phyloP scores from a whole-genome alignment of 2,329 filamentous ascomycete species.

The Scytalidium sp. region DNA sequence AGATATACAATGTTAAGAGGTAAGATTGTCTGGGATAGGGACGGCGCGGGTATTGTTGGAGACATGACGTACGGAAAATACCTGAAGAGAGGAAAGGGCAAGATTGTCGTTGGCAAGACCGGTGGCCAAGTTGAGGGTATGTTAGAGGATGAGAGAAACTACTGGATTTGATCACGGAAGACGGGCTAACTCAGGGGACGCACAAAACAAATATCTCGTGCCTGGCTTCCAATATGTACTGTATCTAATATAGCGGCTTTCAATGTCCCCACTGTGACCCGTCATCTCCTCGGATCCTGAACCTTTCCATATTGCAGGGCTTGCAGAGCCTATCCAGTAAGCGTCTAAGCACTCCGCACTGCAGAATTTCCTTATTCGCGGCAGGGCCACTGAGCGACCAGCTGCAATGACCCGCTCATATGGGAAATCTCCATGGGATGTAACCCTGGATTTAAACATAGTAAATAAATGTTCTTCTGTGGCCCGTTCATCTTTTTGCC shows the following conservation, averaged over 20 bases:
- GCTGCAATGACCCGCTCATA: neutral
- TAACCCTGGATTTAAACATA: neutral
- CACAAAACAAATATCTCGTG: too few species aligned
- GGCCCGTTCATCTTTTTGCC: neutral
- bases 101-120: conserved; percentile 16
- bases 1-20: conserved; percentile 18
- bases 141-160: conserved; percentile 15
- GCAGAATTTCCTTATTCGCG: neutral
- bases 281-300: neutral
- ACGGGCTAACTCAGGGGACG: too few species aligned
- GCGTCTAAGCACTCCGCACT: neutral
- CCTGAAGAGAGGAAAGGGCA: conserved; percentile 22
- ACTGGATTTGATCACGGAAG: conserved; percentile 6
- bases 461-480: neutral
- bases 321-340: neutral
- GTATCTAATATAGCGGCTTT: too few species aligned
- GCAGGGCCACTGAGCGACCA: neutral
- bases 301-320: neutral
- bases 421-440: neutral
- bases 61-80: conserved; percentile 13
- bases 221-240: too few species aligned
- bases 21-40: conserved; percentile 19
- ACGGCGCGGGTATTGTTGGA: conserved; percentile 14
- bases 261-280: too few species aligned
- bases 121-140: conserved; percentile 15